Conservation (phyloP, 2,329 filamentous ascomycete species). For the Karstenula rhodostoma region DNA sequence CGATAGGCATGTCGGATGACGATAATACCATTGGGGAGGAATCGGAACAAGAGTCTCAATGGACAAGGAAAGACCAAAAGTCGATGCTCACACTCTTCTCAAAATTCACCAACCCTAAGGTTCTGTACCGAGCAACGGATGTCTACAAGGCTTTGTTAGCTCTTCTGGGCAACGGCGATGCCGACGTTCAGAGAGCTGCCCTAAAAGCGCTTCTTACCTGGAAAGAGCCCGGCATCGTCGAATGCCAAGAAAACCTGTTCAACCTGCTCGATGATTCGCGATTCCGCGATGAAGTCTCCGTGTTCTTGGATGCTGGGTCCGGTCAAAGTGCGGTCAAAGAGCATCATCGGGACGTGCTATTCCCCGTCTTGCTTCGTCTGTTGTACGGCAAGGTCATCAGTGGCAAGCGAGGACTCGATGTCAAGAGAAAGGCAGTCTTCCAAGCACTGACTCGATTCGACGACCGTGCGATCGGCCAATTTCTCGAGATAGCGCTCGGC, state of each 20-base stretch:
- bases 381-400: slow-evolving; percentile 91
- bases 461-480: slow-evolving; percentile 77
- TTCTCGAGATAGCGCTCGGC: slow-evolving; percentile 83
- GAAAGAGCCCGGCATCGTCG: slow-evolving; percentile 78
- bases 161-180: slow-evolving; percentile 85
- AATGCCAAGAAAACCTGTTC: slow-evolving; percentile 85
- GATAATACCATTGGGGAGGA: slow-evolving; percentile 24
- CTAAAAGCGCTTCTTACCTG: slow-evolving; percentile 87
- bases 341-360: slow-evolving; percentile 75
- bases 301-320: slow-evolving; percentile 78
- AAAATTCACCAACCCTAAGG: slow-evolving; percentile 85
- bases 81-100: slow-evolving; percentile 81
- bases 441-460: slow-evolving; percentile 81
- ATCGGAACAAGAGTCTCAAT: slow-evolving; percentile 47
- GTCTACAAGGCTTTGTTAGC: slow-evolving; percentile 79
- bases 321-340: slow-evolving; percentile 72
- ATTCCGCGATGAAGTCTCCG: slow-evolving; percentile 92
- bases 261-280: slow-evolving; percentile 89
- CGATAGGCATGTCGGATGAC: slow-evolving; percentile 19
- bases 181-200: slow-evolving; percentile 84
- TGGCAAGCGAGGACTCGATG: slow-evolving; percentile 81
- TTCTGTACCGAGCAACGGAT: slow-evolving; percentile 78
- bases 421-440: slow-evolving; percentile 76
- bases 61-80: slow-evolving; percentile 84
- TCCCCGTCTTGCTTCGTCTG: slow-evolving; percentile 86